Evolutionary conservation across 768 basidiomycete genomes (phyloP), one percentile per base, ranked within the genome.

Genomic region (Chalciporus chontae): DNA sequence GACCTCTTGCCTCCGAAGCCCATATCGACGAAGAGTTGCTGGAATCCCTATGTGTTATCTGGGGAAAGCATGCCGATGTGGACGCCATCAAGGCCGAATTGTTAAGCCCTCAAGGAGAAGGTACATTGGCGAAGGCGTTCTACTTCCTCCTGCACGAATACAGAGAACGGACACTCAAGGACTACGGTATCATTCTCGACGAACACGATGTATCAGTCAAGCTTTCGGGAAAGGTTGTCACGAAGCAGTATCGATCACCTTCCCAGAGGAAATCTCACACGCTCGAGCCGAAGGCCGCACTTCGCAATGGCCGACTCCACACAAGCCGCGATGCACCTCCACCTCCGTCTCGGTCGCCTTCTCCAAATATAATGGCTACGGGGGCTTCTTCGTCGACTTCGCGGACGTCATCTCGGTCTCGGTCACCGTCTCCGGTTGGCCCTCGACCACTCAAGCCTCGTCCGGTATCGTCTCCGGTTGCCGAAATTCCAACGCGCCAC

Each of bases 41-140:
- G 40, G 74, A 80, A 31, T 93, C 89, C 52, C 71, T 95, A 31
- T 80, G 82, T 49, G 80, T 90, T 39, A 87, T 95, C 61, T 94
- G 89, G 87, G 87, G 85, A 6, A 83, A 83, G 27, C 80, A 89
- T 52, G 78, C 83, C 15, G 80, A 87, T 51, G 51, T 72, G 13
- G 74, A 80, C 14, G 65, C 62, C 23, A 87, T 90, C 60, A 78
- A 74, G 48, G 65, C 73, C 19, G 88, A 90, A 59, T 73, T 91
- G 6, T 78, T 87, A 54, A 79, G 84, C 24, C 83, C 85, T 10
- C 75, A 77, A 15, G 88, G 84, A 17, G 72, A 79, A 45, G 87
- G 87, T 11, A 79, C 80, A 8, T 78, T 90, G 52, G 87, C 90
- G 9, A 94, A 94, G 64, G 89, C 88, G 0, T 93, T 94, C 67